These are phyloP conservation scores for Metarhizium humberi DNA, from an alignment of 2,329 filamentous ascomycete species.

Conservation along the genomic window DNA sequence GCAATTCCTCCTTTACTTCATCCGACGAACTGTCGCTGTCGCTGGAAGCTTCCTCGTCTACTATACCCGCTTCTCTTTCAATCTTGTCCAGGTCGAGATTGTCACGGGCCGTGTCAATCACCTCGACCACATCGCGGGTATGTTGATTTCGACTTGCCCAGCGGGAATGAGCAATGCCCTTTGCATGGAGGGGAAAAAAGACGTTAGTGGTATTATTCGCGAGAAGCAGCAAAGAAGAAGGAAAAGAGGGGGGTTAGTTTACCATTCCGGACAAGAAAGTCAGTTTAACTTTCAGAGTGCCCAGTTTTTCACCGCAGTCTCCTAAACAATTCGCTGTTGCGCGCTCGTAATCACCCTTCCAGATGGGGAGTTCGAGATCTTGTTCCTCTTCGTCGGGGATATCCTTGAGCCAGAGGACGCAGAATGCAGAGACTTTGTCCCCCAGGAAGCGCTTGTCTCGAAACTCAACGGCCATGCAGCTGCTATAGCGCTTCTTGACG, in stretches of 20 bases:
- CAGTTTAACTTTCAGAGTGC: slow-evolving; percentile 30
- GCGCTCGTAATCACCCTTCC: slow-evolving; percentile 45
- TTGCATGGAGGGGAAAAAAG: not conserved
- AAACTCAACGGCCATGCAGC: slow-evolving; percentile 47
- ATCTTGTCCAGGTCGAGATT: slow-evolving; percentile 20
- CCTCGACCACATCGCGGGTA: slow-evolving; percentile 32
- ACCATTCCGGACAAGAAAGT: slow-evolving; percentile 28
- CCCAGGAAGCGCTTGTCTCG: slow-evolving; percentile 28
- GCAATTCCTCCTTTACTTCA: slow-evolving; percentile 29
- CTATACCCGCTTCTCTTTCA: slow-evolving; percentile 26
- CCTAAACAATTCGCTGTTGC: slow-evolving; percentile 37
- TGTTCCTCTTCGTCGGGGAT: slow-evolving; percentile 57
- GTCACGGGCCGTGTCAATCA: slow-evolving; percentile 33
- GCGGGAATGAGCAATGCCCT: slow-evolving; percentile 26
- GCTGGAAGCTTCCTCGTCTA: slow-evolving; percentile 21
- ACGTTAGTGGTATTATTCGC: not conserved
- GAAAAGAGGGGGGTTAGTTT: not conserved
- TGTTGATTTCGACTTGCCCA: slow-evolving; percentile 26
- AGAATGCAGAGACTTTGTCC: slow-evolving; percentile 52
- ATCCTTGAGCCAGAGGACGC: slow-evolving; percentile 61
- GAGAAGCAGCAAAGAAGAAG: not conserved
- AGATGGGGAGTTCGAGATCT: slow-evolving; percentile 50
- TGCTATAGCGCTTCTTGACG: slow-evolving; percentile 49
- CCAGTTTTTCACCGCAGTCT: slow-evolving; percentile 38
- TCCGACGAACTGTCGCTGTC: slow-evolving; percentile 20